Evolutionary conservation across 345 rosid species (phyloP).

Genomic region (Nasturtium officinale): DNA sequence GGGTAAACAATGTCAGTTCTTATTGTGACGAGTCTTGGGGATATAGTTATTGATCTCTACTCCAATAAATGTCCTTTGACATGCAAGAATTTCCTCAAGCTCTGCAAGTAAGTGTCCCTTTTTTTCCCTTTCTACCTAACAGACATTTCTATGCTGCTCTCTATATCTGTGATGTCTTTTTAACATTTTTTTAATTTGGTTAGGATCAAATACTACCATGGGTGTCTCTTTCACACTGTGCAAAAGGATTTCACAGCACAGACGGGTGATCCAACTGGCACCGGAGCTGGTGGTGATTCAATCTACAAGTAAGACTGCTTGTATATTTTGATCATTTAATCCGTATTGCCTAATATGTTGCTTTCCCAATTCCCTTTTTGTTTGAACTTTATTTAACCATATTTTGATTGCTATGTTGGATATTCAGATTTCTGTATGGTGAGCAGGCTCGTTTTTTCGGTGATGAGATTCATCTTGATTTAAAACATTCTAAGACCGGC

Average conservation of each 20-base stretch:
- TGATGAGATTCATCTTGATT: constrained; percentile 86
- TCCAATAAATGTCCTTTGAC: constrained; percentile 75
- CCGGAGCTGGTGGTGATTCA: constrained; percentile 83
- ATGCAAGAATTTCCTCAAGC: constrained; percentile 90
- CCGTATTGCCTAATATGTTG: not conserved
- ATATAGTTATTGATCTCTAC: constrained; percentile 71
- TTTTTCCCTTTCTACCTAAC: not conserved
- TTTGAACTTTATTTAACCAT: constrained; percentile 1
- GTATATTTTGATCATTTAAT: not conserved
- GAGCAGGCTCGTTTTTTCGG: constrained; percentile 88
- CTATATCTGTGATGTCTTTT: not conserved
- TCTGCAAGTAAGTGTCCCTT: constrained; percentile 65
- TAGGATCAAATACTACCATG: constrained; percentile 87
- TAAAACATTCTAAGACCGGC: constrained; percentile 83
- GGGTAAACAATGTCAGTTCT: constrained; percentile 69
- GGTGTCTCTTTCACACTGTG: constrained; percentile 79
- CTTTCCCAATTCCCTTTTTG: constrained; percentile 16
- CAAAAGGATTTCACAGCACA: constrained; percentile 69
- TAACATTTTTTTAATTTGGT: constrained; percentile 18
- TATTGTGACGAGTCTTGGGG: constrained; percentile 81
- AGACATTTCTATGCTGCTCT: not conserved
- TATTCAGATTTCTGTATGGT: constrained; percentile 74
- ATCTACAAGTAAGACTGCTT: constrained; percentile 67
- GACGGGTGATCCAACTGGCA: constrained; percentile 69
- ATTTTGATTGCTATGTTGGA: not conserved